Base-by-base conservation (phyloP, 306 rosid genomes). In the Cicer yamashitae region DNA sequence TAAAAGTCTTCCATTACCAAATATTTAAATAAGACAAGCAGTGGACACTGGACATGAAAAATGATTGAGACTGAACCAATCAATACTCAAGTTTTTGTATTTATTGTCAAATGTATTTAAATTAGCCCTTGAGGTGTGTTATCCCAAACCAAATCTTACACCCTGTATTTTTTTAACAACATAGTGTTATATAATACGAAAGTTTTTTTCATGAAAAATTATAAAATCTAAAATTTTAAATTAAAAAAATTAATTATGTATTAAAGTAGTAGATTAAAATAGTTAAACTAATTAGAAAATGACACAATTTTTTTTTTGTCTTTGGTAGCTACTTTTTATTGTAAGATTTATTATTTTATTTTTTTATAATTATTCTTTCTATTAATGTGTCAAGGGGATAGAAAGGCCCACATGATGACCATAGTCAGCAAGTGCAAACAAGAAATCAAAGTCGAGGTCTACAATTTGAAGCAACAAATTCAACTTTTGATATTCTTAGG, bases 1-100 rank as follows among this genome's bases (percentile, higher is more conserved):
- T 52, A 50, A 14, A 80, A 77, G 81, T 80, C 80, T 59, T 83
- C 48, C 67, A 63, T 15, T 18, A 47, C 80, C 75, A 7, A 83
- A 79, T 73, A 41, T 10, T 56, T 40, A 73, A 67, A 72, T 37
- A 70, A 62, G 84, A 77, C 79, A 67, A 79, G 62, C 2, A 68
- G 73, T 75, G 71, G 48, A 68, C 68, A 73, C 37, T 30, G 5
- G 37, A 30, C 37, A 30, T 76, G 73, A 75, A 53, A 58, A 70
- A 81, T 53, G 76, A 61, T 54, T 60, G 48, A 77, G 59, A 76
- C 63, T 17, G 77, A 86, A 79, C 64, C 84, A 43, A 74, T 67
- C 5, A 25, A 25, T 25, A 25, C 37, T 14, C 71, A 80, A 52
- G 17, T 6, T 64, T 22, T 45, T 77, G 59, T 17, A 68, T 69